Conservation (phyloP, 2,329 filamentous ascomycete species). For the Paracorniculantispora psalliotae region DNA sequence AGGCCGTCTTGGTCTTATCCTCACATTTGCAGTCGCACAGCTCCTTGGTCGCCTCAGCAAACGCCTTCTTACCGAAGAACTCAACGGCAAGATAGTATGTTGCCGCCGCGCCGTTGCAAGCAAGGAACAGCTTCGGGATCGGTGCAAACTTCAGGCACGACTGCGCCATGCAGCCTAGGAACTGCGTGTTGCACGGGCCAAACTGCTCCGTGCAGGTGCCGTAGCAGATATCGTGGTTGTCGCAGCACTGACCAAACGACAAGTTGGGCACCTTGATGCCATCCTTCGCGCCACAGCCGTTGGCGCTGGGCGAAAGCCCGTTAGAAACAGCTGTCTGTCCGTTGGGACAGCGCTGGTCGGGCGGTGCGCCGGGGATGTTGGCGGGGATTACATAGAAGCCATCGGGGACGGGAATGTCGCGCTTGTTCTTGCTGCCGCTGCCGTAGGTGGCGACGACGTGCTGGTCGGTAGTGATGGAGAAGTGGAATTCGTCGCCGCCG, state of each 20-base stretch:
- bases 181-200: constrained; percentile 1
- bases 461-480: constrained; percentile 2
- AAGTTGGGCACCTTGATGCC: constrained; percentile 8
- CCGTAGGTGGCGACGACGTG: background rate
- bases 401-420: constrained; percentile 8
- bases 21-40: constrained; percentile 7
- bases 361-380: background rate
- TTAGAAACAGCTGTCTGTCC: constrained; percentile 3
- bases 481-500: constrained; percentile 5
- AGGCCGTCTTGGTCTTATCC: constrained; percentile 6
- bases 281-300: constrained; percentile 11
- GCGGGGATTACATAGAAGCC: constrained; percentile 5
- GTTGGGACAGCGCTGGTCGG: constrained; percentile 2
- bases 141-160: background rate
- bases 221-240: constrained; percentile 8
- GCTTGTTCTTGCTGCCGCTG: background rate
- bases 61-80: background rate
- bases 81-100: constrained; percentile 2
- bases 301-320: background rate
- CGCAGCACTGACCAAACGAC: constrained; percentile 11
- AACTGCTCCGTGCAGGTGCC: constrained; percentile 10
- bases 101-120: background rate
- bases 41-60: constrained; percentile 3
- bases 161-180: constrained; percentile 6
- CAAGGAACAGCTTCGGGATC: background rate